Conservation (phyloP, 331 rosid genomes). For the Quercus phellos region DNA sequence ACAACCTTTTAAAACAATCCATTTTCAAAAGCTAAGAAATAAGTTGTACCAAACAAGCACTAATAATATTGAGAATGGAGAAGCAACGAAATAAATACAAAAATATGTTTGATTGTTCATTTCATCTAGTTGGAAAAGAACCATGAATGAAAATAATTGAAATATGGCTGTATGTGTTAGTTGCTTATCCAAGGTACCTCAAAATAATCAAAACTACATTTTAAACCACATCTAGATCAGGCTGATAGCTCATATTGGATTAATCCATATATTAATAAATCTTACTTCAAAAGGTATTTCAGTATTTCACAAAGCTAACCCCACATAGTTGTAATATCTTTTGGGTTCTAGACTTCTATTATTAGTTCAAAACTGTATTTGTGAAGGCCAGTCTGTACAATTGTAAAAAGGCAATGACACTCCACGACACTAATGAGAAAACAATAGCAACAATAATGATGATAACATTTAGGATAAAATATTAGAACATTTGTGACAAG, state of each 20-base stretch:
- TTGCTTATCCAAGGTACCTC: neutral
- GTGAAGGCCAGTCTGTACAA: too few species aligned
- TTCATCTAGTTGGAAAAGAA: neutral
- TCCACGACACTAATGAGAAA: too few species aligned
- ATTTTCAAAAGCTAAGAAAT: too few species aligned
- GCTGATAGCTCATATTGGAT: neutral
- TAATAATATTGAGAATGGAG: neutral
- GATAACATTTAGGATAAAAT: constrained; percentile 13
- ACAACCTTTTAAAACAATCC: too few species aligned
- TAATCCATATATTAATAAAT: too few species aligned
- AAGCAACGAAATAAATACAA: neutral
- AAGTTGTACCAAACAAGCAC: too few species aligned
- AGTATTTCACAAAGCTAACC: too few species aligned
- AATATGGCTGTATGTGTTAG: neutral
- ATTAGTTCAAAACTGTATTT: too few species aligned
- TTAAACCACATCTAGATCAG: neutral
- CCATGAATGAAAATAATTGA: neutral
- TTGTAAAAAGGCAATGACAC: too few species aligned
- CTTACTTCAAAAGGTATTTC: too few species aligned
- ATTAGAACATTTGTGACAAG: constrained; percentile 12
- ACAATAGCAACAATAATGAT: neutral
- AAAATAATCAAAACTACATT: neutral
- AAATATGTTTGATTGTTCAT: neutral
- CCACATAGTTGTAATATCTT: too few species aligned
- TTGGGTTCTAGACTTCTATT: too few species aligned